Conservation (phyloP, 129 eudicot genomes). For the Chrysanthemum makinoi region DNA sequence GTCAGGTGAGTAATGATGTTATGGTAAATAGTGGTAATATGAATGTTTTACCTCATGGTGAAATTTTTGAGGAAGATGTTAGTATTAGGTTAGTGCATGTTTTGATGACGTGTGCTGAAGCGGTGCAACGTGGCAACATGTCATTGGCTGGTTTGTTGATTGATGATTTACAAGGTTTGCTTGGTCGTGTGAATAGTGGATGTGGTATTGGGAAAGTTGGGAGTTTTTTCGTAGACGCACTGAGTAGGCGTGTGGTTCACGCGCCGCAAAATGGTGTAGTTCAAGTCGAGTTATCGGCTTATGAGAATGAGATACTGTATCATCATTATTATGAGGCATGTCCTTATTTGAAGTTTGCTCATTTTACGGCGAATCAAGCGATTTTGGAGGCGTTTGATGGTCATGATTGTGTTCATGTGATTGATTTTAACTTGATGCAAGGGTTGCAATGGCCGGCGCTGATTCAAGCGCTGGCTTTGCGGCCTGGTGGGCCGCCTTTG, state of each 20-base stretch:
- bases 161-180: constrained; percentile 44
- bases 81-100: constrained; percentile 73
- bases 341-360: constrained; percentile 84
- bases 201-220: constrained; percentile 84
- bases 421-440: constrained; percentile 73
- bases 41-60: no score
- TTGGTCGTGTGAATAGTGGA: constrained; percentile 48
- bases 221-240: constrained; percentile 66
- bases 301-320: constrained; percentile 48
- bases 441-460: constrained; percentile 95
- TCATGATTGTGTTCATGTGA: constrained; percentile 72
- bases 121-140: constrained; percentile 67
- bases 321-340: constrained; percentile 74
- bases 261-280: constrained; percentile 26
- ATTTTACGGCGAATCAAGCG: constrained; percentile 91
- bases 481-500: constrained; percentile 74
- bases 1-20: background rate
- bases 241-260: constrained; percentile 59
- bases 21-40: background rate
- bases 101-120: constrained; percentile 78
- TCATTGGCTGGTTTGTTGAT: constrained; percentile 57
- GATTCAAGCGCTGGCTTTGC: constrained; percentile 75
- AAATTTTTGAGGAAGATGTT: constrained; percentile 49
- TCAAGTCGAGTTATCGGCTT: constrained; percentile 24
- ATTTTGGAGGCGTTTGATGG: constrained; percentile 79